phyloP scores from a whole-genome alignment of 2,329 filamentous ascomycete genomes.

The Fusarium denticulatum region DNA sequence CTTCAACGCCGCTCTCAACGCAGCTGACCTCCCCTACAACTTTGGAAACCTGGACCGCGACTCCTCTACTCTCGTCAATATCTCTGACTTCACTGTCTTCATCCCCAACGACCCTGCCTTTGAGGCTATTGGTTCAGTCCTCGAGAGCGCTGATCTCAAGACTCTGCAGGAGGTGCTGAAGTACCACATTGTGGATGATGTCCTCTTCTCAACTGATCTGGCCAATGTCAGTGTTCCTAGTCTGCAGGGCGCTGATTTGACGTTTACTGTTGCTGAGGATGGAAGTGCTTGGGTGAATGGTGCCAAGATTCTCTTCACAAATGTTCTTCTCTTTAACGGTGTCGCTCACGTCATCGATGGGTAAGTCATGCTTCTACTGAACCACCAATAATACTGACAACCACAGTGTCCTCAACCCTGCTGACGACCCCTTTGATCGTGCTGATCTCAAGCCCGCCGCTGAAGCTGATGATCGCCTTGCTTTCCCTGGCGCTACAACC shows the following conservation, averaged over 20 bases:
- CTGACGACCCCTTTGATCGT: conserved; percentile 38
- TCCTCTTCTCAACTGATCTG: conserved; percentile 45
- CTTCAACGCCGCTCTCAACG: conserved; percentile 45
- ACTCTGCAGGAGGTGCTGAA: conserved; percentile 43
- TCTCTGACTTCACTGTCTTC: conserved; percentile 47
- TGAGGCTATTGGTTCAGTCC: conserved; percentile 43
- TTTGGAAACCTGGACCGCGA: conserved; percentile 40
- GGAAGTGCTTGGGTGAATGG: conserved; percentile 46
- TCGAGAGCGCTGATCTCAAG: conserved; percentile 33
- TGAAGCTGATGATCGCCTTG: conserved; percentile 38
- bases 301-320: conserved; percentile 46
- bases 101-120: conserved; percentile 44
- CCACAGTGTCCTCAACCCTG: conserved; percentile 42
- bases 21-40: conserved; percentile 41
- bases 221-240: conserved; percentile 42
- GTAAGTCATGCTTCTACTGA: conserved; percentile 11
- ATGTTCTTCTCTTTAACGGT: conserved; percentile 47
- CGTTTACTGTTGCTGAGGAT: conserved; percentile 45
- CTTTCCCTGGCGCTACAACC: conserved; percentile 40
- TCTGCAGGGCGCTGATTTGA: conserved; percentile 39
- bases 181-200: conserved; percentile 47
- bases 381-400: background rate
- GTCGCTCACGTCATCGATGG: conserved; percentile 48
- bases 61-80: conserved; percentile 34
- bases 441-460: conserved; percentile 36